Conservation (phyloP, 306 rosid genomes). For the Pyrus betulifolia region DNA sequence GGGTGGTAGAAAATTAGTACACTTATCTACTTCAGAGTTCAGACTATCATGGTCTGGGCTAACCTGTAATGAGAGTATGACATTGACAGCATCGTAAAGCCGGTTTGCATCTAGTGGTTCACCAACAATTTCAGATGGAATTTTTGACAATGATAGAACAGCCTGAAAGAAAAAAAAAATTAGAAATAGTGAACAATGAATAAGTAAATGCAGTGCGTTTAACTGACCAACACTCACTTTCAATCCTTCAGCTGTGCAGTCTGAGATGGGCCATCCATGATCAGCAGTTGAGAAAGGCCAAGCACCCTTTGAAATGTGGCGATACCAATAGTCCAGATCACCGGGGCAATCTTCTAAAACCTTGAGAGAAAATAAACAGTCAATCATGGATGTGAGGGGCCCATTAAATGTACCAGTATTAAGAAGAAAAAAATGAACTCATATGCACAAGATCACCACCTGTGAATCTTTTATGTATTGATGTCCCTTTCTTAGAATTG, state of each 20-base stretch:
- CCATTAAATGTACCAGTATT: not conserved
- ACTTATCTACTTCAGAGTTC: not conserved
- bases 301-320: conserved; percentile 89
- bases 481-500: conserved; percentile 70
- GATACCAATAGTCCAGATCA: conserved; percentile 65
- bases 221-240: conserved; percentile 34
- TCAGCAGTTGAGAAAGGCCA: conserved; percentile 89
- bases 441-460: conserved; percentile 29
- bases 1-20: not conserved
- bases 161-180: conserved; percentile 39
- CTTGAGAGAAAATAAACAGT: conserved; percentile 20
- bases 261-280: conserved; percentile 98
- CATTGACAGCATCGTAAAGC: conserved; percentile 66
- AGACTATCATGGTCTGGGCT: conserved; percentile 14
- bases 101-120: conserved; percentile 51
- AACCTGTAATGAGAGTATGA: conserved; percentile 83
- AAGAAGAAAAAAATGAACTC: conserved; percentile 3
- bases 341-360: conserved; percentile 71
- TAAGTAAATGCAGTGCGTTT: not conserved
- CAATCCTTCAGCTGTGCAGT: conserved; percentile 90
- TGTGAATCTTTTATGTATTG: conserved; percentile 62
- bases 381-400: not conserved
- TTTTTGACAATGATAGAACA: conserved; percentile 51
- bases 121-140: conserved; percentile 58
- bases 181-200: conserved; percentile 12